A percentile compares a stretch with the other conserved stretches of the same genome.
phyloP scores from a whole-genome alignment of 2,329 filamentous ascomycete genomes.

The Periconia sp. region DNA sequence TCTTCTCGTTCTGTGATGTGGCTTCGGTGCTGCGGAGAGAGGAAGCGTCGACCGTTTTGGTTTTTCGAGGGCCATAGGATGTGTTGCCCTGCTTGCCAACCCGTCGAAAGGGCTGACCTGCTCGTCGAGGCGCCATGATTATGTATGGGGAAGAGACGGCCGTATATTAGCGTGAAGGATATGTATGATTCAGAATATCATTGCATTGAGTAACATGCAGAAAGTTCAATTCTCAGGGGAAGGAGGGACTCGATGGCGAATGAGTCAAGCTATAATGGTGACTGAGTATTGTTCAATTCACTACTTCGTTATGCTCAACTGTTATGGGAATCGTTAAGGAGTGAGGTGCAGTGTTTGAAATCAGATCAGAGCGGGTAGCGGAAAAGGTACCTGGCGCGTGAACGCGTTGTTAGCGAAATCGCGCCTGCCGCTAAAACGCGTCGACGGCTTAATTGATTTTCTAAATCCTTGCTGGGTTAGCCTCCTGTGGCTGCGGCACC shows the following conservation, averaged over 20 bases:
- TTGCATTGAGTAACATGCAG: constrained; percentile 17
- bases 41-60: constrained; percentile 79
- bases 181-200: constrained; percentile 30
- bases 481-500: neutral
- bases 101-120: constrained; percentile 46
- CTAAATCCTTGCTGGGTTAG: too few relatives aligned
- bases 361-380: constrained; percentile 6
- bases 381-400: neutral
- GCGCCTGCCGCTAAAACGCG: neutral
- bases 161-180: constrained; percentile 15
- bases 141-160: neutral
- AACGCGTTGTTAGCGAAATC: constrained; percentile 3
- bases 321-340: neutral
- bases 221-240: neutral
- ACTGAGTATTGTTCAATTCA: too few relatives aligned
- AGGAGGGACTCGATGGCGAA: constrained; percentile 12
- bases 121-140: constrained; percentile 48
- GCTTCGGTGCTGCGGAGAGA: constrained; percentile 74
- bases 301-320: too few relatives aligned
- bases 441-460: constrained; percentile 26
- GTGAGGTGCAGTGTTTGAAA: constrained; percentile 1
- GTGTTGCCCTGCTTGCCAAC: constrained; percentile 46
- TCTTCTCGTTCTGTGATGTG: constrained; percentile 89
- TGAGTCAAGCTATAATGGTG: too few relatives aligned
- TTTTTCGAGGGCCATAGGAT: constrained; percentile 56